These are phyloP conservation scores for Steccherinum ochraceum DNA, from an alignment of 768 basidiomycete species.

Conservation along the genomic window DNA sequence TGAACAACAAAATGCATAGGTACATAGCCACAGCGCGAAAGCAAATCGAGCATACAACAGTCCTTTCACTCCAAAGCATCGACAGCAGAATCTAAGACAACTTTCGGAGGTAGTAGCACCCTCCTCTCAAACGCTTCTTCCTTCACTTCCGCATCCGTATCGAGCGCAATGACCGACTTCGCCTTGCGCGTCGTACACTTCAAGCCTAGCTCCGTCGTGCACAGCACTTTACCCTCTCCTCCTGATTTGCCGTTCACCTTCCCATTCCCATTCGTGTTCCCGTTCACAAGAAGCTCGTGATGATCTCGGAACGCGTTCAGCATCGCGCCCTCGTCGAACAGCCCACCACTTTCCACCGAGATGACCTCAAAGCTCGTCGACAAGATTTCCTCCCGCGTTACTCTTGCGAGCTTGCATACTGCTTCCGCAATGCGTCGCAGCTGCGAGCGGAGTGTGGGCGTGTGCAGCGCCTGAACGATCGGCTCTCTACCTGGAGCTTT, in stretches of 20 bases:
- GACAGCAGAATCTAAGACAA: conserved; percentile 67
- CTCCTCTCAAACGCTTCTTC: conserved; percentile 50
- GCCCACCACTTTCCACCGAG: conserved; percentile 46
- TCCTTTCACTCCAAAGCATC: conserved; percentile 32
- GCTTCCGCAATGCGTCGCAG: conserved; percentile 61
- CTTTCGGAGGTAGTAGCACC: conserved; percentile 64
- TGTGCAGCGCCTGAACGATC: conserved; percentile 1
- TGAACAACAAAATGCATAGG: no score
- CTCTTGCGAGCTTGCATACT: conserved; percentile 55
- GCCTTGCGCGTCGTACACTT: conserved; percentile 51
- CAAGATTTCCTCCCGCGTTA: conserved; percentile 70
- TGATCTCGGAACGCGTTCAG: conserved; percentile 60
- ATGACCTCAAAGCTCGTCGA: conserved; percentile 71
- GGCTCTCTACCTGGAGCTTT: conserved; percentile 3
- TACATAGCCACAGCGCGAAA: not conserved
- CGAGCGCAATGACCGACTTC: conserved; percentile 5
- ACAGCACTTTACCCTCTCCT: conserved; percentile 35
- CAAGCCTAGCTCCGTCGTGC: conserved; percentile 68
- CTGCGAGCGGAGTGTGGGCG: conserved; percentile 43
- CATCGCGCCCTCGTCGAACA: conserved; percentile 48
- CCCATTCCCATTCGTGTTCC: conserved; percentile 5
- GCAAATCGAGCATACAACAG: no score
- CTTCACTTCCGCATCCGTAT: conserved; percentile 7
- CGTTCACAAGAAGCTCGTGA: conserved; percentile 14
- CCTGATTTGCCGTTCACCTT: conserved; percentile 10